phyloP scores from a whole-genome alignment of 2,329 filamentous ascomycete genomes.

The Aspergillus clavatus region DNA sequence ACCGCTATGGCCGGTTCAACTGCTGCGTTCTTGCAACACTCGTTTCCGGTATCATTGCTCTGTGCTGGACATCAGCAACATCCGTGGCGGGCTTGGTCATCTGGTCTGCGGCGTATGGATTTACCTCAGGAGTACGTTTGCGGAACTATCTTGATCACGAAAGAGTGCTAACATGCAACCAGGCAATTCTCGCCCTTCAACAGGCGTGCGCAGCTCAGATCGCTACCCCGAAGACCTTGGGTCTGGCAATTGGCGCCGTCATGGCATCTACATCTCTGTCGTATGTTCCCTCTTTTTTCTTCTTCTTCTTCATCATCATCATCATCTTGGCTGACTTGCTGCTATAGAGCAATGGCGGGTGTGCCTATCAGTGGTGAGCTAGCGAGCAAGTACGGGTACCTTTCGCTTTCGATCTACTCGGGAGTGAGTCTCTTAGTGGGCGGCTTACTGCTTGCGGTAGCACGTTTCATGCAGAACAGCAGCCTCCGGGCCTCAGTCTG shows the following conservation, averaged over 20 bases:
- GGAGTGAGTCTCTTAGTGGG: constrained; percentile 31
- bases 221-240: constrained; percentile 35
- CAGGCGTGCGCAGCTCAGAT: constrained; percentile 44
- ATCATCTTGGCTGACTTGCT: no score
- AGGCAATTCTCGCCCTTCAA: constrained; percentile 47
- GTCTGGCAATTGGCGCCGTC: constrained; percentile 41
- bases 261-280: constrained; percentile 41
- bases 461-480: constrained; percentile 17
- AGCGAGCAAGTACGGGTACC: constrained; percentile 36
- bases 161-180: neutral
- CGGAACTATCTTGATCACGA: no score
- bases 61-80: constrained; percentile 44
- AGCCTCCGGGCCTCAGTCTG: constrained; percentile 12
- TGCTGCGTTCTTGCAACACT: constrained; percentile 27
- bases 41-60: constrained; percentile 36
- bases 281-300: constrained; percentile 26
- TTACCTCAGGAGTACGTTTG: constrained; percentile 43
- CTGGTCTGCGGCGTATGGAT: constrained; percentile 45
- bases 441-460: constrained; percentile 19
- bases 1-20: constrained; percentile 33
- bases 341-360: constrained; percentile 36
- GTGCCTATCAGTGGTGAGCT: constrained; percentile 42
- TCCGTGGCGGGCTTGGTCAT: constrained; percentile 42
- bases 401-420: constrained; percentile 39
- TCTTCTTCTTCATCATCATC: no score